Evolutionary conservation across 2,329 filamentous ascomycete species (phyloP), one percentile per base, ranked within the genome.

Genomic region (Nannizzia gypsea): DNA sequence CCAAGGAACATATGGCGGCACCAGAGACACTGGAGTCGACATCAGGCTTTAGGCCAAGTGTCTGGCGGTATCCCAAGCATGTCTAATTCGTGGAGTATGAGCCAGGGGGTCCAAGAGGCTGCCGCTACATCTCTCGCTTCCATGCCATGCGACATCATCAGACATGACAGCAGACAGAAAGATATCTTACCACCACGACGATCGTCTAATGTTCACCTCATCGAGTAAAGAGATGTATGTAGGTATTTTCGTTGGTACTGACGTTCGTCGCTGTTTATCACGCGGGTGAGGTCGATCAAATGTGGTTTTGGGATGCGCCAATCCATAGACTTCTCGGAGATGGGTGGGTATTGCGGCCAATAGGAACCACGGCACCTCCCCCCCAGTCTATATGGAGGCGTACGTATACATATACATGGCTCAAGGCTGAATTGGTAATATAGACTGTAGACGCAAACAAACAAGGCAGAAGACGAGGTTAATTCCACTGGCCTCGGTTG

Each of bases 1-100:
- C 50, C 50, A 54, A 54, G 50, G 28, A 54, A 31, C 50, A 54
- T n/a, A 54, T 54, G 50, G 20, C 28, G n/a, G 26, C 50, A 54
- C 28, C n/a, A 6, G n/a, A 54, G 26, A 9, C 13, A 31, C 11
- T 3, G 5, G 34, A 20, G 26, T 34, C 13, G 6, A 31, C 34
- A 54, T 31, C 50, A 54, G 24, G 50, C 20, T 50, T 50, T 50
- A 6, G 22, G 44, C 44, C 44, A 50, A 50, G 22, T 24, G 3
- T 26, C 44, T 24, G 11, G 20, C 20, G 20, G 44, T 11, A 50
- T 50, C 11, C 28, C 26, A 34, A n/a, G 13, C 26, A n/a, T 54
- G 15, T 54, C 50, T 34, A 31, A 54, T 54, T 54, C 28, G 50
- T 54, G 24, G 50, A 26, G 50, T 54, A 34, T 31, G n/a, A 31